Percentiles rank a stretch among this genome's conserved stretches.
These are phyloP conservation scores for Trifolium subterraneum DNA, from an alignment of 306 rosid species.

Conservation along the genomic window DNA sequence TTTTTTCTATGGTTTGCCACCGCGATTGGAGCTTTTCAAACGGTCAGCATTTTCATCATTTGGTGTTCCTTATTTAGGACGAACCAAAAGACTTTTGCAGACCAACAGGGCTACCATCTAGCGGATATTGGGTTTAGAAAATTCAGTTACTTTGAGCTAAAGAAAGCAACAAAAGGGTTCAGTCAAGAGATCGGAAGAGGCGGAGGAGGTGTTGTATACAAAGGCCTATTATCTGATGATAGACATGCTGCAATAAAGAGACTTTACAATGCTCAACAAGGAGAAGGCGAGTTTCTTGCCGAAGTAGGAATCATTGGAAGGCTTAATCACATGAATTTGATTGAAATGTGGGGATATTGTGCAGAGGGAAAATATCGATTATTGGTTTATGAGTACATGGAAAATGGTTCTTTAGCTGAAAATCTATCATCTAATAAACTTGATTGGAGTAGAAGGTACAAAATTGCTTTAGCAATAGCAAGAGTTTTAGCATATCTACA, in stretches of 20 bases:
- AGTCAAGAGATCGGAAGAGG: slow-evolving; percentile 63
- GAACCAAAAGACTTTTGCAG: slow-evolving; percentile 35
- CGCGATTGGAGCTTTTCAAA: slow-evolving; percentile 21
- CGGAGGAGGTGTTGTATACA: slow-evolving; percentile 58
- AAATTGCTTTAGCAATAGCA: slow-evolving; percentile 40
- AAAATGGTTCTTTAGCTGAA: slow-evolving; percentile 43
- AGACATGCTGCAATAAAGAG: slow-evolving; percentile 55
- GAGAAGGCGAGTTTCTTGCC: slow-evolving; percentile 42
- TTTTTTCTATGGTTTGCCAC: slow-evolving; percentile 44
- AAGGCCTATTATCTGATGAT: slow-evolving; percentile 48
- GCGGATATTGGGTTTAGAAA: slow-evolving; percentile 44
- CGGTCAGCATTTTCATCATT: neutral
- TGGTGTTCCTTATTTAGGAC: slow-evolving; percentile 6
- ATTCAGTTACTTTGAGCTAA: slow-evolving; percentile 50
- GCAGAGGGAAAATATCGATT: slow-evolving; percentile 41
- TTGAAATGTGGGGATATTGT: slow-evolving; percentile 52
- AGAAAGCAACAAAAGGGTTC: slow-evolving; percentile 49
- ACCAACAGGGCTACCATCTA: slow-evolving; percentile 28
- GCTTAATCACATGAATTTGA: slow-evolving; percentile 48
- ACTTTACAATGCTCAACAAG: slow-evolving; percentile 48
- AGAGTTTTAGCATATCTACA: slow-evolving; percentile 44
- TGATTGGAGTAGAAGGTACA: slow-evolving; percentile 39
- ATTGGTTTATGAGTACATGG: slow-evolving; percentile 45
- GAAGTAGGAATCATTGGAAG: slow-evolving; percentile 47
- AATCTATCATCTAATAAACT: slow-evolving; percentile 25